These are phyloP conservation scores for Pholiota molesta DNA, from an alignment of 768 basidiomycete species.

Conservation along the genomic window DNA sequence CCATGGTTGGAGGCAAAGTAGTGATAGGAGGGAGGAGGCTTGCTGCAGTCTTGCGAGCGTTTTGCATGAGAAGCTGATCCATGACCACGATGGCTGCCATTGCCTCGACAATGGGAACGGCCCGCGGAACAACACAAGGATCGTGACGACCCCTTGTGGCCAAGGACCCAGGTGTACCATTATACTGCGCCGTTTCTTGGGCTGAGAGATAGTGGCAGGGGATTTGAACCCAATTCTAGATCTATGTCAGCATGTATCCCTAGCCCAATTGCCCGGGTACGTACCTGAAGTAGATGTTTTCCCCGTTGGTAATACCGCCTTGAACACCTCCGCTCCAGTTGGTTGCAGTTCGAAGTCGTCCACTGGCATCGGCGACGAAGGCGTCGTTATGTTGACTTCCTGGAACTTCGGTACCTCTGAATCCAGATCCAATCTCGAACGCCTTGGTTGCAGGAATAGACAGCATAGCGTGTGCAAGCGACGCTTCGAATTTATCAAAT, in stretches of 20 bases:
- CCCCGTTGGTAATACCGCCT: slow-evolving; percentile 97
- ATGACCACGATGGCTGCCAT: slow-evolving; percentile 97
- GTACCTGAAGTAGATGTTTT: slow-evolving; percentile 96
- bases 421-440: slow-evolving; percentile 97
- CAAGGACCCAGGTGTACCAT: slow-evolving; percentile 85
- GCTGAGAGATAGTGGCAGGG: slow-evolving; percentile 95
- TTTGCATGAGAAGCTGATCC: slow-evolving; percentile 91
- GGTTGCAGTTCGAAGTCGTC: slow-evolving; percentile 78
- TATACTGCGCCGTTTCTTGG: slow-evolving; percentile 90
- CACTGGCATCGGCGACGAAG: slow-evolving; percentile 68
- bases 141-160: slow-evolving; percentile 95
- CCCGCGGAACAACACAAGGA: slow-evolving; percentile 96
- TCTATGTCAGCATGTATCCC: not conserved
- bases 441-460: slow-evolving; percentile 98
- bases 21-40: slow-evolving; percentile 81
- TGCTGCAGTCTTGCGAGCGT: slow-evolving; percentile 75
- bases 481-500: slow-evolving; percentile 98
- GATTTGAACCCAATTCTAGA: slow-evolving; percentile 94
- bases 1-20: slow-evolving; percentile 93
- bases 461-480: slow-evolving; percentile 96
- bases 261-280: slow-evolving; percentile 22
- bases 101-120: slow-evolving; percentile 96
- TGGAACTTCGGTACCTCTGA: slow-evolving; percentile 91
- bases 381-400: slow-evolving; percentile 94
- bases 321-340: slow-evolving; percentile 99